Base-by-base conservation (phyloP, 345 rosid species). In the Murraya paniculata region DNA sequence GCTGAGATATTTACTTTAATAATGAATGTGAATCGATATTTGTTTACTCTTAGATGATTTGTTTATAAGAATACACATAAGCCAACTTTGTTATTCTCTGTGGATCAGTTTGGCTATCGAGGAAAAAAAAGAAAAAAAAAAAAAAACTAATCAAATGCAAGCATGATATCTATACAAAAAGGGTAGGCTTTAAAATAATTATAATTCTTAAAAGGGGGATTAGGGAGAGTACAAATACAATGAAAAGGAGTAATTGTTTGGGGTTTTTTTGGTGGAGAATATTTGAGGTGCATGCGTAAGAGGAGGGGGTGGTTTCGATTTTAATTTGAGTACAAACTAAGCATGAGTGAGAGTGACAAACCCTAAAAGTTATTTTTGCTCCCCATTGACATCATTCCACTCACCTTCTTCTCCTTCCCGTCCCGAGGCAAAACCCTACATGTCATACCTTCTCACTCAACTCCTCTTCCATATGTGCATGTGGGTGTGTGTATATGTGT, bases 321-420 rank as follows among this genome's bases (percentile, higher is more conserved):
- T 80, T 69, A 60, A 58, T 82, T 65, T 82, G 90, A 89, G 87
- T 87, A 77, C 77, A 89, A 87, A 81, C 71, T 45, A 89, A 89
- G 92, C 92, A 89, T 87, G 86, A 70, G 57, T 53, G 57, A 5
- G 21, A 22, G 50, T 45, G 50, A 45, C 18, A 84, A 89, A 87
- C 88, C 88, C 89, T 87, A 87, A 89, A 88, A 82, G 82, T 72
- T 64, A 80, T 85, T 53, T 18, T 69, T 84, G 86, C 83, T 87
- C 82, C 88, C 72, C 77, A 53, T 87, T 86, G 82, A 85, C 85
- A 91, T 91, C 89, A 91, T 91, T 88, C 84, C 88, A 74, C 90
- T 89, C 91, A 89, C 90, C 86, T 84, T 83, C 87, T 82, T 73
- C 87, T 27, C 84, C 85, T 73, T 83, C 84, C 69, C 89, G 85